phyloP scores from a whole-genome alignment of 2,329 filamentous ascomycete genomes.

The Penicillium sp. region DNA sequence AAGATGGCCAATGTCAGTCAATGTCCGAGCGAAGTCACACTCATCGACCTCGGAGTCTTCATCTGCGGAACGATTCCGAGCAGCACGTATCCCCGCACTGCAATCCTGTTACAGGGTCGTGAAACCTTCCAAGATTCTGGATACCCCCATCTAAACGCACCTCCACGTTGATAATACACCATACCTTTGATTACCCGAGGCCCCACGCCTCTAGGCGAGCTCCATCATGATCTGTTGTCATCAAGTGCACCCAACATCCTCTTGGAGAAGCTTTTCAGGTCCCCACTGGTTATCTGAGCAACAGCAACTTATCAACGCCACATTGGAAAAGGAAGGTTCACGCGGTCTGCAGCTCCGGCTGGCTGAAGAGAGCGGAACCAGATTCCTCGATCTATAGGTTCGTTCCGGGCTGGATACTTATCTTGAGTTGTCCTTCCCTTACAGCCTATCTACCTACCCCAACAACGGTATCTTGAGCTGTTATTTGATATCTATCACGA shows the following conservation, averaged over 20 bases:
- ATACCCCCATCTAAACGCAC: not conserved
- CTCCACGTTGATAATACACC: not conserved
- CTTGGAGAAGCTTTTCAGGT: not conserved
- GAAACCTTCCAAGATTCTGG: not conserved
- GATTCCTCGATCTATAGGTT: not conserved
- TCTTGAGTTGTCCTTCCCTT: not conserved
- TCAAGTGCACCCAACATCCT: not conserved
- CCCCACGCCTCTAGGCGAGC: not conserved
- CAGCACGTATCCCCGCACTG: not conserved
- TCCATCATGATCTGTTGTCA: not conserved
- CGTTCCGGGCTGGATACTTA: not conserved
- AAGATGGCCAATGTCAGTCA: not conserved
- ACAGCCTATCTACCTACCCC: not conserved
- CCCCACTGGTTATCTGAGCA: not conserved
- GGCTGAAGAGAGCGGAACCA: not conserved
- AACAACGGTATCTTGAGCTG: not conserved
- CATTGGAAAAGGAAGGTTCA: not conserved
- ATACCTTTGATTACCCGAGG: not conserved
- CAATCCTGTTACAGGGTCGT: not conserved
- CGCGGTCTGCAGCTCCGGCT: not conserved
- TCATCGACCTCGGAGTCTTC: not conserved
- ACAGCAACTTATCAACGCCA: not conserved
- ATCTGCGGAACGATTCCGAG: slow-evolving; percentile 13
- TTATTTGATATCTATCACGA: not conserved
- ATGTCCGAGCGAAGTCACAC: not conserved